phyloP scores from a whole-genome alignment of 2,329 filamentous ascomycete genomes.

The Diaporthe nobilis region DNA sequence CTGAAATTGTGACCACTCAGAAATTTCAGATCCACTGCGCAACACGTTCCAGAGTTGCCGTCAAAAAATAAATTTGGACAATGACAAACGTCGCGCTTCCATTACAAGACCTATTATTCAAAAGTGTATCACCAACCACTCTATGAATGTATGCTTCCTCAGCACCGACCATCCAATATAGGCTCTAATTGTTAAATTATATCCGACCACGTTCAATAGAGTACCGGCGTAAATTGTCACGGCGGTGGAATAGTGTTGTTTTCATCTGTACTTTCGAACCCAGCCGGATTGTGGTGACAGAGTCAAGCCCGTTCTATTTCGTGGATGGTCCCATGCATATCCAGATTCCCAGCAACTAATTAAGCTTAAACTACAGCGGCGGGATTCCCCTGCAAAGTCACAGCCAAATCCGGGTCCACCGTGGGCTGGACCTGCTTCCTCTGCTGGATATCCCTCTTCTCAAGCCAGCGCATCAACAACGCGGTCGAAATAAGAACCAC shows the following conservation, averaged over 20 bases:
- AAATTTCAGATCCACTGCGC: not conserved
- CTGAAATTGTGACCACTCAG: not conserved
- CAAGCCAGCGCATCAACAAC: slow-evolving; percentile 38
- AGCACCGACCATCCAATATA: not conserved
- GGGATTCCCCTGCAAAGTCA: not conserved
- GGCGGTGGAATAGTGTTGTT: not conserved
- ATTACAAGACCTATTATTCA: too few relatives aligned
- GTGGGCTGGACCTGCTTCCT: not conserved
- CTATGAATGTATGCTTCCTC: not conserved
- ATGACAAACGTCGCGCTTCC: not conserved
- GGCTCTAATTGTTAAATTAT: not conserved
- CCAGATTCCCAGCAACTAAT: not conserved
- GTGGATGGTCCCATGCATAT: not conserved
- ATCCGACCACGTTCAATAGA: not conserved
- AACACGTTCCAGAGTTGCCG: not conserved
- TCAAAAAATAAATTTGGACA: not conserved
- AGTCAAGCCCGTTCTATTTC: not conserved
- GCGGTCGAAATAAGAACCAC: slow-evolving; percentile 36
- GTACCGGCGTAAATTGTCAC: not conserved
- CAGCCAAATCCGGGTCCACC: not conserved
- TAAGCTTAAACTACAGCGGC: not conserved
- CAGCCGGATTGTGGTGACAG: not conserved
- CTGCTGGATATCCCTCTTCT: slow-evolving; percentile 28
- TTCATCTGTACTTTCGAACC: not conserved
- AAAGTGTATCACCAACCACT: too few relatives aligned